These are phyloP conservation scores for Fraxinus excelsior DNA, from an alignment of 257 asterid genomes.

Conservation along the genomic window DNA sequence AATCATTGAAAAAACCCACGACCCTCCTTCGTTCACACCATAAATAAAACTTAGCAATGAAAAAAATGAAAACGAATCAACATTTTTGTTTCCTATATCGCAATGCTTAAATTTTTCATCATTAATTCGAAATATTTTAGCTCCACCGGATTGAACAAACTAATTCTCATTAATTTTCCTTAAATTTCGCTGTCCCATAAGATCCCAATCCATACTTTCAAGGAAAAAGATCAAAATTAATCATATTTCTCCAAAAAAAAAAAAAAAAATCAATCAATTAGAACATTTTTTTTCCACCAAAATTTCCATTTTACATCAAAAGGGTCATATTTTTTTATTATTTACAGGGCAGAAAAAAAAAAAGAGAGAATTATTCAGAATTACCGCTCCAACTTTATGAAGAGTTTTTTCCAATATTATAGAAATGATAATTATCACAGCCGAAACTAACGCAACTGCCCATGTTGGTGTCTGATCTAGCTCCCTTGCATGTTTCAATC, in stretches of 20 bases:
- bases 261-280: no score
- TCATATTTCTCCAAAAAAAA: not conserved
- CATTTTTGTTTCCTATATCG: no score
- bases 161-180: no score
- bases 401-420: conserved; percentile 62
- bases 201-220: not conserved
- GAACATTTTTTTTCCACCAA: not conserved
- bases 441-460: conserved; percentile 73
- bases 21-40: not conserved
- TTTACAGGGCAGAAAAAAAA: not conserved
- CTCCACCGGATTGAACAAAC: not conserved
- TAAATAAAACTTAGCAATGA: not conserved
- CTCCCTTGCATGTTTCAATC: conserved; percentile 25
- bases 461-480: conserved; percentile 63
- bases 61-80: not conserved
- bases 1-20: not conserved
- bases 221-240: not conserved
- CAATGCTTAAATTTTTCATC: no score
- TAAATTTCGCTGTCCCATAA: not conserved
- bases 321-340: not conserved
- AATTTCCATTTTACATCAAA: not conserved
- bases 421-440: conserved; percentile 62
- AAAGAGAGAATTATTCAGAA: not conserved
- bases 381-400: conserved; percentile 56
- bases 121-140: no score